Evolutionary conservation across 1,284 basidiomycete species (phyloP).

Genomic region (Ustilago crameri): DNA sequence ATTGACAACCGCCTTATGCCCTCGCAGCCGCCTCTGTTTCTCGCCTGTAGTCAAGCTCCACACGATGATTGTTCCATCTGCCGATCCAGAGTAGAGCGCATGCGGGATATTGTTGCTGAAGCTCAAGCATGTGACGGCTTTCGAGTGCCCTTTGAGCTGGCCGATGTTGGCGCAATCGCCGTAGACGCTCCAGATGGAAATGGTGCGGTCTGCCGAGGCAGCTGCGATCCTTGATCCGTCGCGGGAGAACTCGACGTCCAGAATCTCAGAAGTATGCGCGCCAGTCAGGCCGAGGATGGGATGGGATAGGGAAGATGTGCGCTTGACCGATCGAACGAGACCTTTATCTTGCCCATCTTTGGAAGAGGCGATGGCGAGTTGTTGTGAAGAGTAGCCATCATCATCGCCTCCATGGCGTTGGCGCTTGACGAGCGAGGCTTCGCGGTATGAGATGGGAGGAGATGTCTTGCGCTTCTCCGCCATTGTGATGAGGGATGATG

Average conservation of each 20-base stretch:
- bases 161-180: constrained; percentile 63
- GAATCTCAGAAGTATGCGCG: constrained; percentile 61
- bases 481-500: constrained; percentile 31
- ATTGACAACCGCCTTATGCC: constrained; percentile 65
- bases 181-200: constrained; percentile 66
- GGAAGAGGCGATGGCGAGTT: constrained; percentile 57
- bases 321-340: constrained; percentile 51
- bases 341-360: constrained; percentile 54
- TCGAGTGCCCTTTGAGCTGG: constrained; percentile 60
- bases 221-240: constrained; percentile 62
- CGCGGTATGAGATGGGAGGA: constrained; percentile 42
- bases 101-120: constrained; percentile 51
- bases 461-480: constrained; percentile 63
- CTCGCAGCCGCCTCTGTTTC: constrained; percentile 60
- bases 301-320: constrained; percentile 53
- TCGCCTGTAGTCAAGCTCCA: constrained; percentile 59
- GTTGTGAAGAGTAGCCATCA: constrained; percentile 15
- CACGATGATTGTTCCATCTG: constrained; percentile 63
- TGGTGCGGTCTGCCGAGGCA: constrained; percentile 57
- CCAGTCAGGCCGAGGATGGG: constrained; percentile 62
- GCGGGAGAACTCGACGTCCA: constrained; percentile 62
- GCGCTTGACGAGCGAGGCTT: constrained; percentile 56
- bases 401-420: constrained; percentile 48
- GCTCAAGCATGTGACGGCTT: constrained; percentile 60
- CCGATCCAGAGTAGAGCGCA: constrained; percentile 63